Base-by-base conservation (phyloP, 352 stramenopile genomes). In the Phytopythium cucurbitacearum region DNA sequence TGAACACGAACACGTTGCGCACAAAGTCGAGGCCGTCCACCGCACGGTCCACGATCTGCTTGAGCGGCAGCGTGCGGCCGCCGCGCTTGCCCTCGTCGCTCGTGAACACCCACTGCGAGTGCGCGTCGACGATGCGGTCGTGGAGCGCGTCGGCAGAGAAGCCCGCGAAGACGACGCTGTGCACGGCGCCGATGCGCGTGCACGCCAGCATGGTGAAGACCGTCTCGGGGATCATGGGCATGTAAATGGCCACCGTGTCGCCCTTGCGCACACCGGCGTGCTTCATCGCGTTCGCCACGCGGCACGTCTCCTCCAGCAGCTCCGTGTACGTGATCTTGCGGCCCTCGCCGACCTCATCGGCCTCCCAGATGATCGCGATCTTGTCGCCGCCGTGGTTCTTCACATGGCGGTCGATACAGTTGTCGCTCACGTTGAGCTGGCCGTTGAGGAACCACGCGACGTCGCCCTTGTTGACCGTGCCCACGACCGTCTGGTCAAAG, bases 221-320 rank as follows among this genome's bases (percentile, higher is more conserved):
- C 6, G 94, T 70, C 65, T 99, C 94, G 13, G 95, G 94, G 44
- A 99, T 97, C 94, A 98, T 99, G 43, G 95, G 97, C 97, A 99
- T 98, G 80, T 99, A 99, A 36, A 99, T 87, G 13, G 94, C 97
- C 4, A 99, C 97, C 9, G 94, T 89, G 77, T 99, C 96, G 5
- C 96, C 96, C 64, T 97, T 85, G 51, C 71, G 70, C n/a, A 92
- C 69, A 38, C 96, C 95, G 12, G 76, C 69, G 13, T 82, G 66
- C 56, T 97, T 94, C 59, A 99, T 86, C n/a, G 91, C 94, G 68
- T 99, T 99, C 3, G 97, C 96, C 59, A 99, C 93, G 13, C 94
- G 74, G 56, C 80, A 98, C 7, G 67, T 74, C 52, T 77, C 66
- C 39, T 77, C 59, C 11, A 79, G 58, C 32, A 82, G 60, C 51